These are phyloP conservation scores for Cercospora nicotianae DNA, from an alignment of 2,329 filamentous ascomycete genomes.

Conservation along the genomic window DNA sequence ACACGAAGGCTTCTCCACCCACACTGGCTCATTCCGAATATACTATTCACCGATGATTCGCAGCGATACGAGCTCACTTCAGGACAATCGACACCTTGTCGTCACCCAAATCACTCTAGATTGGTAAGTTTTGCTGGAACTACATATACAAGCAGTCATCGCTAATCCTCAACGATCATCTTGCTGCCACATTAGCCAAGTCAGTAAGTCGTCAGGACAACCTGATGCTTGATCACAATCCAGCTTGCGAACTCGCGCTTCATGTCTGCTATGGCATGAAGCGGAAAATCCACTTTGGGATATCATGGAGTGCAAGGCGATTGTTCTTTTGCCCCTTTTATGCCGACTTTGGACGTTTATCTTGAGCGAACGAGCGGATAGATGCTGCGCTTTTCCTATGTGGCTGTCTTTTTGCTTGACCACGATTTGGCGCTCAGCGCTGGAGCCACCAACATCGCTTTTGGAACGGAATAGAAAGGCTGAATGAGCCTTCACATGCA, in stretches of 20 bases:
- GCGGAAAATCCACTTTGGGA: no score
- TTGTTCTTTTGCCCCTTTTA: background rate
- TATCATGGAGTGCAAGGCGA: background rate
- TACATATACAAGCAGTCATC: background rate
- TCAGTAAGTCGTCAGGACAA: background rate
- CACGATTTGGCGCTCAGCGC: background rate
- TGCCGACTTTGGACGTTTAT: background rate
- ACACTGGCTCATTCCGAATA: background rate
- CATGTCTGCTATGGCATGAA: background rate
- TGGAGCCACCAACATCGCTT: background rate
- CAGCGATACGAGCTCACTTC: background rate
- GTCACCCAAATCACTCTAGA: background rate
- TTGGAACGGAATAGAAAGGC: background rate
- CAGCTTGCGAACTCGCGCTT: background rate
- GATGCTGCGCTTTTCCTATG: background rate
- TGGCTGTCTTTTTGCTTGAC: background rate
- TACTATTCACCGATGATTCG: background rate
- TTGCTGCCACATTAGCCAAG: background rate
- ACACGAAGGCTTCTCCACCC: background rate
- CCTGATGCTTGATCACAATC: background rate
- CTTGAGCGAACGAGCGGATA: background rate
- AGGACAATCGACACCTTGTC: background rate
- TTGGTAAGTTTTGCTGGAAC: background rate
- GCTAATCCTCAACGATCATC: background rate
- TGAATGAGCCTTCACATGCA: background rate